These are phyloP conservation scores for Raffaelea albimanens DNA, from an alignment of 2,329 filamentous ascomycete genomes.

Conservation along the genomic window DNA sequence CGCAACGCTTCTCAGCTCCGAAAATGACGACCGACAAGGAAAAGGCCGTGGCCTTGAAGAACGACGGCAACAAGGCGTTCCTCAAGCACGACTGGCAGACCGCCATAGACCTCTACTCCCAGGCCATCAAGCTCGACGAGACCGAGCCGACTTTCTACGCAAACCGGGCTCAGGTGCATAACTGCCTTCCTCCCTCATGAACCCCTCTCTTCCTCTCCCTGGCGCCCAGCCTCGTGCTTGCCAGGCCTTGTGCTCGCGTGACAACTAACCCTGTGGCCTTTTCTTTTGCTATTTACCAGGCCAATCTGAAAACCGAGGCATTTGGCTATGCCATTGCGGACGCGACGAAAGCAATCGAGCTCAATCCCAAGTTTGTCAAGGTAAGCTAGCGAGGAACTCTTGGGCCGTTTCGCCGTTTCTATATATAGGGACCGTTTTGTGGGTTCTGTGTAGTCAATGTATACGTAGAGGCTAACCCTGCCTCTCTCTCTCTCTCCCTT, in stretches of 20 bases:
- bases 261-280: constrained; percentile 26
- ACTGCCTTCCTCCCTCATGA: too few relatives aligned
- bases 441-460: too few relatives aligned
- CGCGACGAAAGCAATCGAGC: constrained; percentile 80
- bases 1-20: too few relatives aligned
- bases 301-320: constrained; percentile 89
- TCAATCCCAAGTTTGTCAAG: constrained; percentile 84
- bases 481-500: neutral
- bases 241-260: constrained; percentile 28
- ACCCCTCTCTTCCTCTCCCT: neutral
- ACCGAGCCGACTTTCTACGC: constrained; percentile 84
- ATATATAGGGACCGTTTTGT: too few relatives aligned
- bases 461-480: too few relatives aligned
- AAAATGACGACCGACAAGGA: constrained; percentile 33
- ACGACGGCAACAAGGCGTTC: constrained; percentile 92
- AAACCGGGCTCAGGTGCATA: constrained; percentile 84
- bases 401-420: neutral
- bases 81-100: constrained; percentile 74
- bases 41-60: constrained; percentile 76
- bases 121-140: constrained; percentile 78
- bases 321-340: constrained; percentile 90
- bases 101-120: constrained; percentile 74
- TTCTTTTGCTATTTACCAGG: constrained; percentile 37
- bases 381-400: constrained; percentile 35
- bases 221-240: neutral